Conservation (phyloP, 2,329 filamentous ascomycete genomes). For the Pestalotiopsis sp. region DNA sequence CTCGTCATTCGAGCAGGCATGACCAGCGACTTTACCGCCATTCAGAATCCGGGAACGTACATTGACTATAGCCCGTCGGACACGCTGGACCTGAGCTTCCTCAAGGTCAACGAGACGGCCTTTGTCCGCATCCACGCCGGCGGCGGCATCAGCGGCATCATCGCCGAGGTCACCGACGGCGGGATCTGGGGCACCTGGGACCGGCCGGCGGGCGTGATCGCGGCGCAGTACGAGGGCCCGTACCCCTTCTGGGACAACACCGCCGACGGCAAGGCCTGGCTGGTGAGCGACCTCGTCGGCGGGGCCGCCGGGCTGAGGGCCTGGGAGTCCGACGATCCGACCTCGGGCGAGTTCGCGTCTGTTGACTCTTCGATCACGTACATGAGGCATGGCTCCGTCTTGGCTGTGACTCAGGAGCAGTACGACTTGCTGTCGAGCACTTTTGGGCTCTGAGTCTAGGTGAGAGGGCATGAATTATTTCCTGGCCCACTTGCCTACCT, state of each 20-base stretch:
- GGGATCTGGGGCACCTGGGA: neutral
- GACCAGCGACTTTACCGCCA: neutral
- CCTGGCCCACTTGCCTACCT: too few species aligned
- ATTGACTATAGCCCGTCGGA: neutral
- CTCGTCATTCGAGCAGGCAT: neutral
- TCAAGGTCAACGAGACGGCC: neutral
- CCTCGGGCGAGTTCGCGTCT: neutral
- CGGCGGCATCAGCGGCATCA: neutral
- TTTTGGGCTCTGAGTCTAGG: neutral
- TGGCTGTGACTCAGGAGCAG: neutral
- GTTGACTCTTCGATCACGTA: neutral
- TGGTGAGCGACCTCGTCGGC: neutral
- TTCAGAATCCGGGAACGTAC: neutral
- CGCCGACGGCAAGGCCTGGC: neutral
- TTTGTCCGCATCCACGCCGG: neutral
- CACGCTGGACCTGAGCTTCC: neutral
- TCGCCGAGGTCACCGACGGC: neutral
- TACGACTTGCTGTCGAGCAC: neutral
- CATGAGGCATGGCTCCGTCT: neutral
- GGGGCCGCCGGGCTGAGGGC: neutral
- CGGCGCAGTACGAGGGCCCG: neutral
- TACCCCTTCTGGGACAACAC: constrained; percentile 2
- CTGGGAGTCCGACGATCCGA: neutral
- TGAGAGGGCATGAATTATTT: neutral
- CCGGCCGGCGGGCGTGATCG: neutral